Base-by-base conservation (phyloP, 2,329 filamentous ascomycete species). In the Boeremia exigua region DNA sequence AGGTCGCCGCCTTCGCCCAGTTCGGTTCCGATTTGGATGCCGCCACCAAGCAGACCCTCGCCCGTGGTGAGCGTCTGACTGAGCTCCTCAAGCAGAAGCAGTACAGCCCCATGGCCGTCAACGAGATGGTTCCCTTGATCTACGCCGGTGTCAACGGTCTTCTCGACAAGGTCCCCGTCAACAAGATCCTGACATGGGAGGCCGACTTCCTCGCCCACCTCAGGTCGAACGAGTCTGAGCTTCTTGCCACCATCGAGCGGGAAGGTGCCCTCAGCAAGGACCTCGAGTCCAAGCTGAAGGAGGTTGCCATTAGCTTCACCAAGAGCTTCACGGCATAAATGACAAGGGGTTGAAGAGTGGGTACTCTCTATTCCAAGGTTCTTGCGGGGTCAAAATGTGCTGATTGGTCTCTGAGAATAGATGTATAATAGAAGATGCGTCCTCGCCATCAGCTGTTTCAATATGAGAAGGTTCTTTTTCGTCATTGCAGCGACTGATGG, bases 71-170 rank as follows among this genome's bases (percentile, higher is more conserved):
- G 86, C 93, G 95, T 86, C 88, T 93, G 78, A 97, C 94, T 72
- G 94, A 98, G 88, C 91, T 97, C 69, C 90, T 97, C 76, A 98
- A 98, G 90, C 95, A 99, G 87, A 97, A 96, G 88, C 95, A 99
- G 84, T 99, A 98, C 87, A 89, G 86, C 42, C 95, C 95, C 74
- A 97, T 97, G 93, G 91, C 92, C 71, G 94, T 98, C 78, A 95
- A 96, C 86, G 94, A 99, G 86, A 98, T 98, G 94, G 95, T 99
- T 84, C 95, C 95, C 70, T 88, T 99, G 71, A 98, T 99, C 86
- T 99, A 87, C 82, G 94, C 95, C 68, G 95, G 95, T 96, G 92
- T 99, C 84, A 98, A 98, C 83, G 95, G 95, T 85, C 83, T 86
- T 82, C 88, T 99, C 69, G 95, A 99, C 84, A 77, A 65, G 71